A percentile compares a stretch with the other conserved stretches of the same genome.
These are phyloP conservation scores for Apiotrichum laibachii DNA, from an alignment of 1,284 basidiomycete genomes.

Conservation along the genomic window DNA sequence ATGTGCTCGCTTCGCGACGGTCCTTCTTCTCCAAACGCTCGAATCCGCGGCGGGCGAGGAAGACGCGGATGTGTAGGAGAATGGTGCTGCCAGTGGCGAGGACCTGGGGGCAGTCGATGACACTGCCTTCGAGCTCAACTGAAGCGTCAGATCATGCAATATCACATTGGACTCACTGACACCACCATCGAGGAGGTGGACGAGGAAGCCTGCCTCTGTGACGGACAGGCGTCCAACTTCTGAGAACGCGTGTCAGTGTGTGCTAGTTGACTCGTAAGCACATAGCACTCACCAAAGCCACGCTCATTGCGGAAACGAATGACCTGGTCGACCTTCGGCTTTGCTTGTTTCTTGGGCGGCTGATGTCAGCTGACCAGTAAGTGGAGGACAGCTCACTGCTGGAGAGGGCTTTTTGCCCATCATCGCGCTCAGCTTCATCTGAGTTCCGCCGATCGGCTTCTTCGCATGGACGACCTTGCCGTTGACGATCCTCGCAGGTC, in stretches of 20 bases:
- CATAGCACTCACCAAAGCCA: constrained; percentile 38
- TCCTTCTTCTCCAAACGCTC: constrained; percentile 36
- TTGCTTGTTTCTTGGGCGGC: constrained; percentile 32
- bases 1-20: constrained; percentile 30
- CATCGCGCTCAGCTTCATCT: constrained; percentile 46
- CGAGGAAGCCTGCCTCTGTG: constrained; percentile 44
- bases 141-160: background rate
- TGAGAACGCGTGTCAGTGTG: background rate
- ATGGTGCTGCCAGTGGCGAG: constrained; percentile 47
- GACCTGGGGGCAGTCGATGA: constrained; percentile 46
- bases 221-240: constrained; percentile 47
- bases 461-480: constrained; percentile 45
- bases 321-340: constrained; percentile 47
- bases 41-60: constrained; percentile 45
- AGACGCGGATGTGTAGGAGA: constrained; percentile 48
- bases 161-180: constrained; percentile 34
- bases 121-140: constrained; percentile 46
- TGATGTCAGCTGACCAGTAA: constrained; percentile 4
- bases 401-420: constrained; percentile 38
- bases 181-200: constrained; percentile 47
- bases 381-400: constrained; percentile 15
- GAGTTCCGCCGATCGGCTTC: constrained; percentile 35
- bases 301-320: constrained; percentile 49
- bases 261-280: constrained; percentile 1
- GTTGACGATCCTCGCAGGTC: constrained; percentile 42